phyloP scores from a whole-genome alignment of 2,329 filamentous ascomycete genomes.

The Penicillium sp. region DNA sequence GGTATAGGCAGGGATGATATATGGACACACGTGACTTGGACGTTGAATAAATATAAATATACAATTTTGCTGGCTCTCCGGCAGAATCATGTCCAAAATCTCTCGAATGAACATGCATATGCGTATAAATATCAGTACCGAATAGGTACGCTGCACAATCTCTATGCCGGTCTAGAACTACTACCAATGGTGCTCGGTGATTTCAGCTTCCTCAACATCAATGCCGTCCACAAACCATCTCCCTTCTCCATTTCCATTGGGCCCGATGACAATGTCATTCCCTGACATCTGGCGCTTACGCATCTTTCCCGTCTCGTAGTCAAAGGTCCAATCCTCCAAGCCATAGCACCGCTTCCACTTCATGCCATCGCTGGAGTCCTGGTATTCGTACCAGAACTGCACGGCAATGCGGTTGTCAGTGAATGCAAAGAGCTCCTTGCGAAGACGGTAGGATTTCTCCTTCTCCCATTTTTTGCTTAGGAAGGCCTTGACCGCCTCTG shows the following conservation, averaged over 20 bases:
- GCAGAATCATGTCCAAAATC: too few relatives aligned
- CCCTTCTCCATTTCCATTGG: conserved; percentile 39
- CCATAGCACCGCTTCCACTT: conserved; percentile 87
- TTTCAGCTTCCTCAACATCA: conserved; percentile 37
- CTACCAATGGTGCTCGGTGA: conserved; percentile 35
- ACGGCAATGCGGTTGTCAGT: conserved; percentile 73
- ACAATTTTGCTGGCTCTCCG: too few relatives aligned
- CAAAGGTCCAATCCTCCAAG: conserved; percentile 53
- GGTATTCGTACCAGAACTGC: conserved; percentile 87
- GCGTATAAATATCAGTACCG: not conserved
- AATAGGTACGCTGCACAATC: not conserved
- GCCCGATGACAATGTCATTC: conserved; percentile 43
- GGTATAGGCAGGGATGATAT: not conserved
- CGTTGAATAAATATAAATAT: too few relatives aligned
- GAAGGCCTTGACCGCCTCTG: conserved; percentile 63
- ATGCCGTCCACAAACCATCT: conserved; percentile 44
- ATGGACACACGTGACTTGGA: not conserved
- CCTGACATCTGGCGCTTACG: conserved; percentile 47
- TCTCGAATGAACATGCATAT: not conserved
- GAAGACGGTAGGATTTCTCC: conserved; percentile 67
- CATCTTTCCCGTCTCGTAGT: conserved; percentile 42
- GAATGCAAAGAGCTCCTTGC: conserved; percentile 82
- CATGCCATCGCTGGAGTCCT: conserved; percentile 58
- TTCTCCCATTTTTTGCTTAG: conserved; percentile 69
- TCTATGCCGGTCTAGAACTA: not conserved